Evolutionary conservation across 2,329 filamentous ascomycete genomes (phyloP).

Genomic region (Cladorrhinum sp.): DNA sequence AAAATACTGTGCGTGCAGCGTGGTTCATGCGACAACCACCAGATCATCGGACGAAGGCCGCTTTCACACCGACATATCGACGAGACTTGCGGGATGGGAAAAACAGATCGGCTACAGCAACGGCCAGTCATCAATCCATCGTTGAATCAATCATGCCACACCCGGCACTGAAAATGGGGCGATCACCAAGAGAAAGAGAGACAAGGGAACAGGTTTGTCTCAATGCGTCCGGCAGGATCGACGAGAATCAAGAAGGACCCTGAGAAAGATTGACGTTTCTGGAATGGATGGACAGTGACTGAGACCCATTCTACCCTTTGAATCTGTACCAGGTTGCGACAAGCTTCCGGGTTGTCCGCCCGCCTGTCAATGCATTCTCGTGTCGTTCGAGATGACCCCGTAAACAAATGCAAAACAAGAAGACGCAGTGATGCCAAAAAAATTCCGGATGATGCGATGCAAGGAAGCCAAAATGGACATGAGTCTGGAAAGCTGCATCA

Average conservation of each 20-base stretch:
- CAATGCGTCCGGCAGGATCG: constrained; percentile 11
- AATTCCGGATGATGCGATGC: not conserved
- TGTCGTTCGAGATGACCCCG: not conserved
- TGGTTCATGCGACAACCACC: constrained; percentile 23
- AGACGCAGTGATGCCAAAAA: not conserved
- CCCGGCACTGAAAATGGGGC: not conserved
- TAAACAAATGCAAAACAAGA: constrained; percentile 16
- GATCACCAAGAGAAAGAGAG: not conserved
- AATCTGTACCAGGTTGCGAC: constrained; percentile 1
- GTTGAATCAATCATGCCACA: constrained; percentile 12
- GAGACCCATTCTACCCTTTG: constrained; percentile 8
- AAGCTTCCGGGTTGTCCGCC: not conserved
- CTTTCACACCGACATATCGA: constrained; percentile 19
- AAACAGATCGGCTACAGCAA: constrained; percentile 2
- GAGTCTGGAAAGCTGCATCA: constrained; percentile 14
- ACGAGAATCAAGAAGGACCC: constrained; percentile 11
- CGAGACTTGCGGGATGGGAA: constrained; percentile 27
- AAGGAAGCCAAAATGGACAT: not conserved
- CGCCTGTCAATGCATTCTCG: constrained; percentile 2
- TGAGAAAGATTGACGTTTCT: constrained; percentile 14
- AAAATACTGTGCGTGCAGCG: constrained; percentile 14
- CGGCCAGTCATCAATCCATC: constrained; percentile 15
- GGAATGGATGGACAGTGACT: constrained; percentile 10
- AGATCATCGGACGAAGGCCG: not conserved
- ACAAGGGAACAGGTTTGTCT: not conserved